Conservation (phyloP, 2,329 filamentous ascomycete species). For the Chrysoporthe deuterocubensis region DNA sequence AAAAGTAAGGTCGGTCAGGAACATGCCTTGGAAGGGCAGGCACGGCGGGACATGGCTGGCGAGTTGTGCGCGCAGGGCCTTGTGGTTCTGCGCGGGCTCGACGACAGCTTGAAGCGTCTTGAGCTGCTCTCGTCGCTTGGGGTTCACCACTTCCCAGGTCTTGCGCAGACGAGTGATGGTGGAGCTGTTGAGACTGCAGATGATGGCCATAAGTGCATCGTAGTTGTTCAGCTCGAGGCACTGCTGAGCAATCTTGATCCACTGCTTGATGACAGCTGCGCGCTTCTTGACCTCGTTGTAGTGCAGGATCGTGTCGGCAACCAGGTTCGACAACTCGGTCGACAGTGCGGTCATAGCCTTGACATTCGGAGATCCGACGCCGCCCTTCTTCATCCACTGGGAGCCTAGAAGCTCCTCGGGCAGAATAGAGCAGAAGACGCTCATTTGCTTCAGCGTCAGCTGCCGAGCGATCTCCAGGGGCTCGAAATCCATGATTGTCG, state of each 20-base stretch:
- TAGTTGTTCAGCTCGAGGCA: slow-evolving; percentile 94
- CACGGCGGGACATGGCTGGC: slow-evolving; percentile 89
- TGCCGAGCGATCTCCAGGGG: slow-evolving; percentile 89
- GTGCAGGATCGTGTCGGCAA: slow-evolving; percentile 88
- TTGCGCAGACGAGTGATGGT: slow-evolving; percentile 85
- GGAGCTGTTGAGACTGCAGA: slow-evolving; percentile 90
- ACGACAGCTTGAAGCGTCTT: slow-evolving; percentile 82
- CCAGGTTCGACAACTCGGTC: slow-evolving; percentile 89
- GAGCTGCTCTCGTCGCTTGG: slow-evolving; percentile 80
- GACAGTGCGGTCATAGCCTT: slow-evolving; percentile 92
- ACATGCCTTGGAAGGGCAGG: slow-evolving; percentile 93
- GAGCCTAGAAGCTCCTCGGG: slow-evolving; percentile 90
- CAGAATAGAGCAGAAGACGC: slow-evolving; percentile 87
- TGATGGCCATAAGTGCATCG: slow-evolving; percentile 94
- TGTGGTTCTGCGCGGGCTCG: slow-evolving; percentile 89
- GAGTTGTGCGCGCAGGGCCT: slow-evolving; percentile 79
- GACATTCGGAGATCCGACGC: slow-evolving; percentile 81
- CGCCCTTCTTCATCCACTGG: slow-evolving; percentile 91
- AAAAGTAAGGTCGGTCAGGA: slow-evolving; percentile 94
- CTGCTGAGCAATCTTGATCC: slow-evolving; percentile 91
- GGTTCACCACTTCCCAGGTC: slow-evolving; percentile 89
- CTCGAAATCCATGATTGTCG: slow-evolving; percentile 88
- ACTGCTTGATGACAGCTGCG: slow-evolving; percentile 90
- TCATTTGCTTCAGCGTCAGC: slow-evolving; percentile 88
- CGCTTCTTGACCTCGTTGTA: slow-evolving; percentile 92